phyloP scores from a whole-genome alignment of 306 rosid species.

The Dicorynia guianensis region DNA sequence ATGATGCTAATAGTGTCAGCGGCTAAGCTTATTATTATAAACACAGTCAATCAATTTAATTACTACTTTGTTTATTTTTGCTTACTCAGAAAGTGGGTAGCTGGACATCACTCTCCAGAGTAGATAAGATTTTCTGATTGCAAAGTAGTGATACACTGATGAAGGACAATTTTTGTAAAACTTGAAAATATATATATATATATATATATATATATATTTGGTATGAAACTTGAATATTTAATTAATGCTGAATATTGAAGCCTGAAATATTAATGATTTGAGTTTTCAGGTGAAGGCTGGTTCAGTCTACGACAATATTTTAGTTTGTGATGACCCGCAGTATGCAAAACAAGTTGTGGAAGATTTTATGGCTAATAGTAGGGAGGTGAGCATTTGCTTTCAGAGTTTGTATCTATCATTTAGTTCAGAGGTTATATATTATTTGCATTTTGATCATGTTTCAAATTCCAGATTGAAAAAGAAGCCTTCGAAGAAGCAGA shows the following conservation, averaged over 20 bases:
- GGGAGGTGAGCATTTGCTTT: conserved; percentile 66
- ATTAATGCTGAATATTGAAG: too few relatives aligned
- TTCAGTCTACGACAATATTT: conserved; percentile 88
- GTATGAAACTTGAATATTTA: too few relatives aligned
- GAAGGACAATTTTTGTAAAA: too few relatives aligned
- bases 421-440: conserved; percentile 14
- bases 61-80: too few relatives aligned
- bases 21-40: not conserved
- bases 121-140: not conserved
- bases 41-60: not conserved
- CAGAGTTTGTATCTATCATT: conserved; percentile 23
- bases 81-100: not conserved
- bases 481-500: conserved; percentile 97
- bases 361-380: conserved; percentile 67
- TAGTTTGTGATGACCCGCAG: conserved; percentile 89
- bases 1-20: not conserved
- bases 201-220: too few relatives aligned
- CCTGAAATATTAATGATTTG: conserved; percentile 29
- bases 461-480: conserved; percentile 65
- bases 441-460: conserved; percentile 28
- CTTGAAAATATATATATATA: too few relatives aligned
- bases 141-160: not conserved
- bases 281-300: conserved; percentile 91
- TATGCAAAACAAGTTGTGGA: conserved; percentile 88
- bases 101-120: not conserved